phyloP scores from a whole-genome alignment of 2,329 filamentous ascomycete genomes.

The Ambrosiella xylebori region DNA sequence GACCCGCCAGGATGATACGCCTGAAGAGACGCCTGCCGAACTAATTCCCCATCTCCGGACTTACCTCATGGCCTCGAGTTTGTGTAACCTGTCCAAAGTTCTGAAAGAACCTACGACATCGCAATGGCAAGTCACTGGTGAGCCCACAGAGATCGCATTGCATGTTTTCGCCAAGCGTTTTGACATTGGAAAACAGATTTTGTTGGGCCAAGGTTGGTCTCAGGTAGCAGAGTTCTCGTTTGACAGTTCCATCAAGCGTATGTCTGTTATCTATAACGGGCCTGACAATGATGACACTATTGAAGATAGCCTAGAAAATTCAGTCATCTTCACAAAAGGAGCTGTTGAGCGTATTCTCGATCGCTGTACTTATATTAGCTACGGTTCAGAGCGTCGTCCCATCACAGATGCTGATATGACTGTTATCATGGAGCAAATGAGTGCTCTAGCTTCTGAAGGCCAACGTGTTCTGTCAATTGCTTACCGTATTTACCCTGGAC shows the following conservation, averaged over 20 bases:
- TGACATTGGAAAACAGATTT: constrained; percentile 34
- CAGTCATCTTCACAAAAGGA: constrained; percentile 43
- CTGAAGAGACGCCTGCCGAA: constrained; percentile 23
- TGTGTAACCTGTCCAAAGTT: constrained; percentile 49
- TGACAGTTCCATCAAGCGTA: constrained; percentile 60
- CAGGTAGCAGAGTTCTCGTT: constrained; percentile 60
- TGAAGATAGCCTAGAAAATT: constrained; percentile 23
- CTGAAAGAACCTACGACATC: constrained; percentile 35
- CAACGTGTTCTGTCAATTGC: constrained; percentile 57
- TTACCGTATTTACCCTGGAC: constrained; percentile 41
- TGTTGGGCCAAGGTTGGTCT: constrained; percentile 39
- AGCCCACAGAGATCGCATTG: constrained; percentile 60
- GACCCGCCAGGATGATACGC: constrained; percentile 17
- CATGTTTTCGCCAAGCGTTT: constrained; percentile 61
- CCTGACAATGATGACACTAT: constrained; percentile 26
- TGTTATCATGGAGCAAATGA: constrained; percentile 35
- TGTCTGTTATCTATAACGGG: constrained; percentile 55
- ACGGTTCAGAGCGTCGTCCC: constrained; percentile 24
- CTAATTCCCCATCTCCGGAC: constrained; percentile 33
- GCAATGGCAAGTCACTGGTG: constrained; percentile 49
- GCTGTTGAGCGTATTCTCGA: constrained; percentile 44
- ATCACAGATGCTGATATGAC: constrained; percentile 36
- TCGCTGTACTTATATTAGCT: constrained; percentile 32
- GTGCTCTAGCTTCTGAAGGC: constrained; percentile 44
- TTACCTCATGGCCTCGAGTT: constrained; percentile 38